phyloP scores from a whole-genome alignment of 75 land plant species.

The Ceratopteris richardii region DNA sequence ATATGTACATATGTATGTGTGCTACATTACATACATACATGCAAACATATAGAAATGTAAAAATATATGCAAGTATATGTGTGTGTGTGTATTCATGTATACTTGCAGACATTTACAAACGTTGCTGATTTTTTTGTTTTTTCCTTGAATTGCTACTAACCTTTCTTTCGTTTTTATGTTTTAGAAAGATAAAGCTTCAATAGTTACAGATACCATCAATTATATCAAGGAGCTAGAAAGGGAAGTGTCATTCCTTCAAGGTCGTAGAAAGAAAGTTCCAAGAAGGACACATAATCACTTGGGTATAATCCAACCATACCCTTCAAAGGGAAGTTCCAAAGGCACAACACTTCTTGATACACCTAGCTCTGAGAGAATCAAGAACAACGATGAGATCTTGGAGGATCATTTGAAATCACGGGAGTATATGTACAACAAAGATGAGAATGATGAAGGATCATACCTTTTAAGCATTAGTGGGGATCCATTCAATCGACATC shows the following conservation, averaged over 20 bases:
- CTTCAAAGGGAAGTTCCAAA: no score
- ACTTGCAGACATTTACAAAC: no score
- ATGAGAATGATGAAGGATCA: background rate
- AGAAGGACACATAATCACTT: background rate
- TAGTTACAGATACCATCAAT: constrained; percentile 39
- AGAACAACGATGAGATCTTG: background rate
- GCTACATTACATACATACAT: no score
- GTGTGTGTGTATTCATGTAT: no score
- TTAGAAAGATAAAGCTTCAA: constrained; percentile 50
- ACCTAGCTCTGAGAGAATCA: background rate
- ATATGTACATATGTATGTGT: no score
- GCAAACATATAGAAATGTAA: no score
- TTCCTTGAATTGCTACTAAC: no score
- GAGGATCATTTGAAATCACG: background rate
- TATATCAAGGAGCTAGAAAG: constrained; percentile 43
- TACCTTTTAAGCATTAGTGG: background rate
- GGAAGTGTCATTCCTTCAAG: constrained; percentile 34
- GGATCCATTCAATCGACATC: background rate
- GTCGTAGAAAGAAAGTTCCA: constrained; percentile 12
- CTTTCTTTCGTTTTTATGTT: no score
- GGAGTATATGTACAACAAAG: background rate
- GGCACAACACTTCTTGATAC: no score
- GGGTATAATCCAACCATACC: no score
- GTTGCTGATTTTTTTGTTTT: no score
- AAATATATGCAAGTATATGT: no score